Conservation (phyloP, 2,329 filamentous ascomycete species). For the Akanthomyces lecanii region DNA sequence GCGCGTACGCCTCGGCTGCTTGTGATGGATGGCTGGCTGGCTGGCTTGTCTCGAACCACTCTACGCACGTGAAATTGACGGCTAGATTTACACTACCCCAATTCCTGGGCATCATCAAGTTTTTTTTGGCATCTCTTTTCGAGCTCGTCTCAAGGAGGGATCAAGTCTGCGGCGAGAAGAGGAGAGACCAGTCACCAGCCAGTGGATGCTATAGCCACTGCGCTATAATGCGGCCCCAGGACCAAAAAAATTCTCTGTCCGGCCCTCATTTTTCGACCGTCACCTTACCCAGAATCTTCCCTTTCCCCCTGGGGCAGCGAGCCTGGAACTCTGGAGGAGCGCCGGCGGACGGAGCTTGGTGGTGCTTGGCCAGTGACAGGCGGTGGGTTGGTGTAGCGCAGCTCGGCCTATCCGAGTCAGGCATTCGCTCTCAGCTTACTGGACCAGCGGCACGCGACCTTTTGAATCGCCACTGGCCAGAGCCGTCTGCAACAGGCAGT, state of each 20-base stretch:
- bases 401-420: slow-evolving; percentile 2
- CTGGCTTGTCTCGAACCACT: not conserved
- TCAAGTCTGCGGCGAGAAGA: too few species aligned
- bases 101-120: too few species aligned
- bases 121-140: too few species aligned
- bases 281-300: slow-evolving; percentile 17
- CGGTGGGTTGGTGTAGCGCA: not conserved
- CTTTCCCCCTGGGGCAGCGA: slow-evolving; percentile 7
- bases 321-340: not conserved
- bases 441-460: not conserved
- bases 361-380: not conserved
- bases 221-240: slow-evolving; percentile 4
- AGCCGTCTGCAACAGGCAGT: not conserved
- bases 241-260: not conserved
- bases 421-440: not conserved
- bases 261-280: not conserved
- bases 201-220: slow-evolving; percentile 8
- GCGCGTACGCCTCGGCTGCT: slow-evolving; percentile 14
- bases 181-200: not conserved
- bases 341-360: not conserved
- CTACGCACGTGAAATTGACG: slow-evolving; percentile 9
- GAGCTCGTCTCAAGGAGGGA: too few species aligned
- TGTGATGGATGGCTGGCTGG: not conserved
- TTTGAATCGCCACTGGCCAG: not conserved
- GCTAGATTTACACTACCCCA: too few species aligned